These are phyloP conservation scores for Salix udensis DNA, from an alignment of 345 rosid species.

Conservation along the genomic window DNA sequence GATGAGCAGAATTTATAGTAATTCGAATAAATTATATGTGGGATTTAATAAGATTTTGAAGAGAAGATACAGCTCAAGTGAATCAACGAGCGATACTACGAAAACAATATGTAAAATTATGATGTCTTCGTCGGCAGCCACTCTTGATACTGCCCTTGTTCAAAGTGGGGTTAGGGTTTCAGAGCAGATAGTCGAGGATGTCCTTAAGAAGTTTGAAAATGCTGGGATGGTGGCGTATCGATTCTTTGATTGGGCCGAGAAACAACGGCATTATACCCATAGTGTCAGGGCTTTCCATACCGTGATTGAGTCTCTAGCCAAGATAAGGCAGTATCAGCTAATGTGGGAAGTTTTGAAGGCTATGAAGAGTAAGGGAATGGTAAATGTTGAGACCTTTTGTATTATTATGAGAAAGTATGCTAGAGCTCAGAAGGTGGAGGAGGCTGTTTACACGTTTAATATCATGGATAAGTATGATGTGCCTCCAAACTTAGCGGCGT, in stretches of 20 bases:
- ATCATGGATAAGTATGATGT: slow-evolving; percentile 77
- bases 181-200: slow-evolving; percentile 54
- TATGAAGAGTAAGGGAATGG: slow-evolving; percentile 62
- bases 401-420: slow-evolving; percentile 88
- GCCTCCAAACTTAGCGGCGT: slow-evolving; percentile 59
- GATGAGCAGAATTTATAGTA: slow-evolving; percentile 3
- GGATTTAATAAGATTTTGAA: slow-evolving; percentile 14
- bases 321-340: slow-evolving; percentile 77
- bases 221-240: slow-evolving; percentile 83
- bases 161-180: slow-evolving; percentile 42
- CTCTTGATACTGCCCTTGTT: slow-evolving; percentile 67
- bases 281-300: slow-evolving; percentile 65
- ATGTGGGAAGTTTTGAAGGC: slow-evolving; percentile 82
- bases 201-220: slow-evolving; percentile 61
- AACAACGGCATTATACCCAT: slow-evolving; percentile 66
- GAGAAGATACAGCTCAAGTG: slow-evolving; percentile 26
- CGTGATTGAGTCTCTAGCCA: slow-evolving; percentile 70
- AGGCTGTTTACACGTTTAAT: slow-evolving; percentile 78
- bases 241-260: slow-evolving; percentile 93
- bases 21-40: slow-evolving; percentile 8
- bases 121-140: slow-evolving; percentile 54
- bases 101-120: slow-evolving; percentile 48
- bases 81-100: slow-evolving; percentile 35
- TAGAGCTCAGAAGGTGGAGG: slow-evolving; percentile 71
- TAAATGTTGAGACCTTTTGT: slow-evolving; percentile 80